Conservation (phyloP, 257 asterid genomes). For the Verbena officinalis region DNA sequence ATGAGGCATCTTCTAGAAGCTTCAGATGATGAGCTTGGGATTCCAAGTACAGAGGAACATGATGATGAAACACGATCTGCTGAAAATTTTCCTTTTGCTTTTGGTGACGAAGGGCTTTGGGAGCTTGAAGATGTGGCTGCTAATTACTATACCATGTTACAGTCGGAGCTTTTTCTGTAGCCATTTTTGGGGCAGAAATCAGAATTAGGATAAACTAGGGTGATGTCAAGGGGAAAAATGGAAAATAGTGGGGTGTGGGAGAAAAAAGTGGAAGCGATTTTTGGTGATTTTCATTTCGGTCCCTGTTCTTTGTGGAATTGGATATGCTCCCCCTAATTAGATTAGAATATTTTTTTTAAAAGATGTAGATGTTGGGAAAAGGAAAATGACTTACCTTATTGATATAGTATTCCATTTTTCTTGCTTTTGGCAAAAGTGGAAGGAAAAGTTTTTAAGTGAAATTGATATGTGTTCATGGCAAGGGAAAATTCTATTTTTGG, state of each 20-base stretch:
- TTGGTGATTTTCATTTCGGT: conserved; percentile 38
- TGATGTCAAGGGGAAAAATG: conserved; percentile 2
- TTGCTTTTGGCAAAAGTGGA: background rate
- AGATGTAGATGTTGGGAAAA: conserved; percentile 22
- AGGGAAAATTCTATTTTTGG: too few relatives aligned
- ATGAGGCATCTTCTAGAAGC: conserved; percentile 88
- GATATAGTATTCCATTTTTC: background rate
- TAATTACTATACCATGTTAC: conserved; percentile 55
- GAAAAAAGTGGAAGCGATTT: conserved; percentile 36
- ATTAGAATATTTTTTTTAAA: conserved; percentile 31
- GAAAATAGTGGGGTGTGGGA: conserved; percentile 19
- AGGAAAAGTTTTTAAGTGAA: background rate
- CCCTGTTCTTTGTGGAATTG: conserved; percentile 44
- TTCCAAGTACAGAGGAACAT: conserved; percentile 46
- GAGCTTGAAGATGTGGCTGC: conserved; percentile 82
- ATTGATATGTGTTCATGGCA: background rate
- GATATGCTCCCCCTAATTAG: conserved; percentile 29
- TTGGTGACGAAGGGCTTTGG: conserved; percentile 60
- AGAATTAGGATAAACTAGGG: conserved; percentile 37
- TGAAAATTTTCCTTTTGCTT: conserved; percentile 29
- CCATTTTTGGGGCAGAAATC: conserved; percentile 24
- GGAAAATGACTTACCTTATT: background rate
- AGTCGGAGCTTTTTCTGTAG: conserved; percentile 78
- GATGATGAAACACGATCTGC: conserved; percentile 32
- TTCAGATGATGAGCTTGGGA: conserved; percentile 88